Evolutionary conservation across 73 alveolate genomes (phyloP).

Genomic region (Paramecium caudatum): DNA sequence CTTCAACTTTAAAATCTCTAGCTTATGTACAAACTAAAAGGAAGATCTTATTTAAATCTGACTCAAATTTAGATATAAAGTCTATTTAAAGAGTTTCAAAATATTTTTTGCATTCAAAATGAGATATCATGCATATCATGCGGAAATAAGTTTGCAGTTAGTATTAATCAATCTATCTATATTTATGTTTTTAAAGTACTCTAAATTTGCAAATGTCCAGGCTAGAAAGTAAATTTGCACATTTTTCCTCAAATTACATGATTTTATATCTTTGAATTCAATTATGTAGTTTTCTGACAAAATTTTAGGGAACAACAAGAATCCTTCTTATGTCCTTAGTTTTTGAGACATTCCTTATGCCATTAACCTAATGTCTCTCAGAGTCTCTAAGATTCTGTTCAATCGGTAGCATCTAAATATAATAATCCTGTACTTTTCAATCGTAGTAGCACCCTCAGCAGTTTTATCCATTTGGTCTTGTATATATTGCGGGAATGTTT

Average conservation of each 20-base stretch:
- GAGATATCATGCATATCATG: background rate
- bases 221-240: background rate
- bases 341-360: background rate
- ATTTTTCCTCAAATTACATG: background rate
- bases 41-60: slow-evolving; percentile 12
- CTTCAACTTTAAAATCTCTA: background rate
- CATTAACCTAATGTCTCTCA: background rate
- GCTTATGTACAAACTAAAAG: background rate
- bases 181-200: background rate
- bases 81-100: background rate
- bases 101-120: slow-evolving; percentile 54
- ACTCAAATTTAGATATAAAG: background rate
- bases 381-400: background rate
- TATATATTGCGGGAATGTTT: background rate
- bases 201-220: background rate
- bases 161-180: slow-evolving; percentile 15
- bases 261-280: background rate
- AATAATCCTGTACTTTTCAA: background rate
- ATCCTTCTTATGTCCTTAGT: background rate
- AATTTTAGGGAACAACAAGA: background rate
- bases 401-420: background rate
- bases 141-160: background rate
- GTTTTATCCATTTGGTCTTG: background rate
- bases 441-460: background rate
- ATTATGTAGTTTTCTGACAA: slow-evolving; percentile 18